These are phyloP conservation scores for Acacia concinna DNA, from an alignment of 331 rosid species.

Conservation along the genomic window DNA sequence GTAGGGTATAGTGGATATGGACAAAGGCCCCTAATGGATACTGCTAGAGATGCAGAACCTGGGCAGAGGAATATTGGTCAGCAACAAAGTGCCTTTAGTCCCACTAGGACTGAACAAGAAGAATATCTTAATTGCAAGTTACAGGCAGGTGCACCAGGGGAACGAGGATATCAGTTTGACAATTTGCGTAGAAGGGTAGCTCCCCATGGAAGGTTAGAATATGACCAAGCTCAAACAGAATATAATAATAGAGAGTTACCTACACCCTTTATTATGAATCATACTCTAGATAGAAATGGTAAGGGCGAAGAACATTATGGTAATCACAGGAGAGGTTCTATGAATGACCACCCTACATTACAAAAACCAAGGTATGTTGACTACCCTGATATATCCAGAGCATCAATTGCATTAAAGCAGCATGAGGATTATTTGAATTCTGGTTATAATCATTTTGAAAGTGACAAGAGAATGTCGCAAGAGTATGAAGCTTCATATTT, in stretches of 20 bases:
- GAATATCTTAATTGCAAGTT: slow-evolving; percentile 48
- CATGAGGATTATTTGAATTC: slow-evolving; percentile 50
- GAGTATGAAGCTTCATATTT: slow-evolving; percentile 49
- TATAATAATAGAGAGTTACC: slow-evolving; percentile 55
- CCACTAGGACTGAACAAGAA: slow-evolving; percentile 43
- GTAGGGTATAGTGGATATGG: slow-evolving; percentile 50
- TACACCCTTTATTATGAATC: slow-evolving; percentile 42
- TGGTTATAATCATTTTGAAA: slow-evolving; percentile 45
- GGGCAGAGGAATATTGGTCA: slow-evolving; percentile 47
- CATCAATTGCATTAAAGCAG: slow-evolving; percentile 49
- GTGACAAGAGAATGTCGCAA: slow-evolving; percentile 51
- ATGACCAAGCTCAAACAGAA: slow-evolving; percentile 47
- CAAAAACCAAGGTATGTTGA: slow-evolving; percentile 46
- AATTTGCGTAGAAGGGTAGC: slow-evolving; percentile 53
- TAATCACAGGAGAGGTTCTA: slow-evolving; percentile 44
- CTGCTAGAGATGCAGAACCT: slow-evolving; percentile 50
- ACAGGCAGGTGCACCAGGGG: slow-evolving; percentile 47
- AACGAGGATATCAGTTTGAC: slow-evolving; percentile 51
- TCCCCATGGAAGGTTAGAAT: slow-evolving; percentile 48
- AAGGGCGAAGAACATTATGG: slow-evolving; percentile 44
- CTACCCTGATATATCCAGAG: slow-evolving; percentile 53
- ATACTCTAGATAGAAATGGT: slow-evolving; percentile 47
- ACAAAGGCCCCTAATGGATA: slow-evolving; percentile 47
- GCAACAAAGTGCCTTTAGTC: slow-evolving; percentile 52
- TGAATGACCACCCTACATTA: slow-evolving; percentile 41